Evolutionary conservation across 2,329 filamentous ascomycete genomes (phyloP), one percentile per base, ranked within the genome.

Genomic region (Xylaria sp.): DNA sequence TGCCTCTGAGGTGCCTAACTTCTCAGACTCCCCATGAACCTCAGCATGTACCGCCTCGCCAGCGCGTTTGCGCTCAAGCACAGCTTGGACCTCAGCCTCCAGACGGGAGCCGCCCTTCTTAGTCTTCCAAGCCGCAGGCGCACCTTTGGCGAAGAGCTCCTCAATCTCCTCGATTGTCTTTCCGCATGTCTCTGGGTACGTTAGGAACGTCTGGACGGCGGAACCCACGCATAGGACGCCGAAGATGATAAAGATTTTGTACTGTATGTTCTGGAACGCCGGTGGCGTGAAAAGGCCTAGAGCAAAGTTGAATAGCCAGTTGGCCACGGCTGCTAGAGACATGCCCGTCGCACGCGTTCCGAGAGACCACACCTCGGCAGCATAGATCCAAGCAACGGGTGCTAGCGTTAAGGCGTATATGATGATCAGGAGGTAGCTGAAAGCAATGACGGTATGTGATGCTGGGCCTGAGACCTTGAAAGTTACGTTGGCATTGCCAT

Each of bases 331-430:
- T 0, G 87, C 82, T 49, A 90, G 79, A 26, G 84, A 84, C 82
- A 90, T 89, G 23, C 87, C 88, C 2, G 83, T 86, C 2, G 87
- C 88, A 40, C 88, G 84, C 0, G 87, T 88, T 67, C 87, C 86
- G 2, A 90, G 81, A 0, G 87, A 88, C 85, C 86, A 90, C 2
- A 90, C 86, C 77, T 92, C 89, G 17, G 88, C 86, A 0, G 87
- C 86, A 72, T 92, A 91, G 53, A 90, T 85, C 89, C 89, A 91
- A 63, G 85, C 87, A 3, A 89, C 86, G 0, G 88, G 88, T 0
- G 88, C 89, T 20, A 89, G 83, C 0, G 88, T 90, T n/a, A 90
- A 80, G 1, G 87, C 86, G 75, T 91, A 91, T 70, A 89, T 82
- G 72, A 90, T 83, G 74, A 90, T 87, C 66, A 91, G 83, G 17